Base-by-base conservation (phyloP, 2,329 filamentous ascomycete species). In the Coleophoma cylindrospora region DNA sequence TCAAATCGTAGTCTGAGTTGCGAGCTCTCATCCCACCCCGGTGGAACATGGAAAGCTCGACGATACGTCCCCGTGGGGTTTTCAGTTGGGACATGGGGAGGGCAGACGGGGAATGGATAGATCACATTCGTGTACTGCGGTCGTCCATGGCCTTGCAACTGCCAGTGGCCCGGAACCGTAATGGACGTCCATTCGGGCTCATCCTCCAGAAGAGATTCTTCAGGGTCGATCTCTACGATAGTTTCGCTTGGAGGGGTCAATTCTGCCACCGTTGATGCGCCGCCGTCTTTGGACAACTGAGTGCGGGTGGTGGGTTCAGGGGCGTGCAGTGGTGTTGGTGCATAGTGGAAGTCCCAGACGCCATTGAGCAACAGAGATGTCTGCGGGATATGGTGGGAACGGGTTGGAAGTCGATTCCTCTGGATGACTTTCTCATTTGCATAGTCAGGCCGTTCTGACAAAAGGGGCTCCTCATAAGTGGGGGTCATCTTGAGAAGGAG, bases 71-170 rank as follows among this genome's bases (percentile, higher is more conserved):
- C 79, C 10, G 75, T 79, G 34, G 75, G 73, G 43, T 82, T 82
- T 3, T 70, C 69, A 67, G 69, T n/a, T 69, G 67, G 70, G 75
- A 79, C 8, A 54, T 78, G 68, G 0, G 85, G 85, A 14, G 85
- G 84, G 52, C 78, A 76, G 2, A 83, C 79, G 0, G 82, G 83
- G 50, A 87, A 82, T 0, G 83, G 84, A 53, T 76, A 88, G 46
- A 80, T 73, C 22, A 84, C 74, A 56, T 88, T 89, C 10, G 84
- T 87, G 60, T 89, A 88, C 55, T 84, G 81, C 0, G 85, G 85
- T 34, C 50, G 65, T 12, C 84, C 84, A 60, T 83, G 80, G 22
- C 84, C 84, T 65, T 88, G 81, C 4, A 86, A 68, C 65, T 88
- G 84, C 85, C 85, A 89, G 60, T 83, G 80, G 3, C 81, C 81